Evolutionary conservation across 164 flowering plant genomes (phyloP).

Genomic region (Kingdonia uniflora): DNA sequence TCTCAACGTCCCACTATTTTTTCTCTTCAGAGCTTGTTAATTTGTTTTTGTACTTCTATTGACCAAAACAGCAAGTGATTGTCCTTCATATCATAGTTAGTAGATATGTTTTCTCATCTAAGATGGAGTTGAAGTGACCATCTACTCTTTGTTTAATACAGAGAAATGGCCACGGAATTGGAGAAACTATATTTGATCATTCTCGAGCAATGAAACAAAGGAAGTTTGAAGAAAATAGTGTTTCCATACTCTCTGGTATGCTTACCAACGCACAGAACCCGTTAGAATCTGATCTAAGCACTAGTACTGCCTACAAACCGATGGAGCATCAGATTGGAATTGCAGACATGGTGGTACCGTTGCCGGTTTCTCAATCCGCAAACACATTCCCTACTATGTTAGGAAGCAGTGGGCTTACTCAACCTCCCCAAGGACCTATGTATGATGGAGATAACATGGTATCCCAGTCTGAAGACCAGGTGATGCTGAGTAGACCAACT

Average conservation of each 20-base stretch:
- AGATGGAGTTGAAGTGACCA: no score
- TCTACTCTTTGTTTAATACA: conserved; percentile 16
- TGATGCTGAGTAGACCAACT: conserved; percentile 15
- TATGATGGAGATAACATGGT: conserved; percentile 22
- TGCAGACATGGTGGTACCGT: conserved; percentile 27
- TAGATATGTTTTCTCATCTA: no score
- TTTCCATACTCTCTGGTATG: conserved; percentile 30
- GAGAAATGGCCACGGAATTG: conserved; percentile 80
- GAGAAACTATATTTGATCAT: conserved; percentile 39
- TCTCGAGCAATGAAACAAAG: conserved; percentile 46
- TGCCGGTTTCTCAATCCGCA: conserved; percentile 29
- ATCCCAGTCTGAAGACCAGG: conserved; percentile 13
- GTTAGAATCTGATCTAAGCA: conserved; percentile 33
- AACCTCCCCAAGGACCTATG: conserved; percentile 29
- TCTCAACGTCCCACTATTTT: no score
- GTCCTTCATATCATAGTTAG: no score
- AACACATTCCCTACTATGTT: conserved; percentile 19
- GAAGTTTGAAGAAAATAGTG: conserved; percentile 53
- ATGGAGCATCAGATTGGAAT: conserved; percentile 39
- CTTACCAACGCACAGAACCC: conserved; percentile 36
- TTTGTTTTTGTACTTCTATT: no score
- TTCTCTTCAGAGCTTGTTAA: no score
- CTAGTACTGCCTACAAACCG: conserved; percentile 29
- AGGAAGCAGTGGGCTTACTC: conserved; percentile 29
- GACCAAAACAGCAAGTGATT: no score